phyloP scores from a whole-genome alignment of 768 basidiomycete genomes.

The Termitomyces sp. region DNA sequence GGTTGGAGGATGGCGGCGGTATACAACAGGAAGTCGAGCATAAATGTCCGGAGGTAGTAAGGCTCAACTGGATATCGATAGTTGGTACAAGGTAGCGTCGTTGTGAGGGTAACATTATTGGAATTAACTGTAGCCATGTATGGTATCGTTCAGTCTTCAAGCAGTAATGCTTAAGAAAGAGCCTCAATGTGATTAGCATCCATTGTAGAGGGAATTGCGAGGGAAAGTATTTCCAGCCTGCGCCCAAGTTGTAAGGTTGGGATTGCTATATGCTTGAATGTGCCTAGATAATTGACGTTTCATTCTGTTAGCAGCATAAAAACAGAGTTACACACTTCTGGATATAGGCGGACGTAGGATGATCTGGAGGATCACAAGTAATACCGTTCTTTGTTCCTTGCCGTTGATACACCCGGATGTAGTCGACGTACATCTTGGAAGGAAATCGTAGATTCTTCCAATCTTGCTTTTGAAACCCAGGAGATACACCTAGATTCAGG shows the following conservation, averaged over 20 bases:
- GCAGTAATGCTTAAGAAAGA: background rate
- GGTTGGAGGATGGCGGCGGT: background rate
- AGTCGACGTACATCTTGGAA: constrained; percentile 78
- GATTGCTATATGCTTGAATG: constrained; percentile 57
- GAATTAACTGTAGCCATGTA: constrained; percentile 3
- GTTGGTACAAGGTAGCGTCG: background rate
- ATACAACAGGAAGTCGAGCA: background rate
- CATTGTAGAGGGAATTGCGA: constrained; percentile 47
- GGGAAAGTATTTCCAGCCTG: constrained; percentile 74
- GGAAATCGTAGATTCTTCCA: constrained; percentile 74
- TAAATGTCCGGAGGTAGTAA: background rate
- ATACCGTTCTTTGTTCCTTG: constrained; percentile 60
- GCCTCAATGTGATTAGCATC: constrained; percentile 24
- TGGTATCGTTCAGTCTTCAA: constrained; percentile 2
- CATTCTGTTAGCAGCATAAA: background rate
- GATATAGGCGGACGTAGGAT: constrained; percentile 82
- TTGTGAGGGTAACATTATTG: constrained; percentile 1
- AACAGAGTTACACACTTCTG: constrained; percentile 35
- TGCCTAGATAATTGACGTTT: constrained; percentile 25
- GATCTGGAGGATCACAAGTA: constrained; percentile 72
- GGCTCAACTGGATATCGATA: background rate
- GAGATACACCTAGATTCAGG: constrained; percentile 79
- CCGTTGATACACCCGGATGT: constrained; percentile 84
- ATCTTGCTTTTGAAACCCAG: constrained; percentile 70
- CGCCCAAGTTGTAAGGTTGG: constrained; percentile 84